A percentile compares a stretch with the other conserved stretches of the same genome.
These are phyloP conservation scores for Scorias spongiosa DNA, from an alignment of 2,329 filamentous ascomycete species.

Conservation along the genomic window DNA sequence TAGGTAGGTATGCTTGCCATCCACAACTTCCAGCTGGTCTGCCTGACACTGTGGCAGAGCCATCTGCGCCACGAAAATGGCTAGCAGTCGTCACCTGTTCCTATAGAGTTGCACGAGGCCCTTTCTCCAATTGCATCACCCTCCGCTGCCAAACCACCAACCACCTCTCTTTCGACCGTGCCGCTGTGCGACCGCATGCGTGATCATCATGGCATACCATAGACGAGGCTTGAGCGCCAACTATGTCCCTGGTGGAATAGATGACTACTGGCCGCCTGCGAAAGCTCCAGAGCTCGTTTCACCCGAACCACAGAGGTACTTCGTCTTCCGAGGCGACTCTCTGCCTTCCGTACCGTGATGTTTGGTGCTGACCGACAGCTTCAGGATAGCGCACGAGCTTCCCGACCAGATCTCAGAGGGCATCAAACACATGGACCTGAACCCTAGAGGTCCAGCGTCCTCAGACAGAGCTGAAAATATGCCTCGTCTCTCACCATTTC, in stretches of 20 bases:
- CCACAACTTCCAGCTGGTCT: no score
- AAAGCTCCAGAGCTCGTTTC: slow-evolving; percentile 47
- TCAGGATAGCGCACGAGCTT: slow-evolving; percentile 46
- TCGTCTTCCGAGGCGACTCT: neutral
- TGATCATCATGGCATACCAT: slow-evolving; percentile 7
- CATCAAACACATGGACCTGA: slow-evolving; percentile 67
- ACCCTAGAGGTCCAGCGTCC: slow-evolving; percentile 20
- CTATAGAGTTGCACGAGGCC: no score
- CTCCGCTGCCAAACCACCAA: no score
- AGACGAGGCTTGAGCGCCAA: slow-evolving; percentile 37
- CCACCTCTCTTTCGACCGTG: no score
- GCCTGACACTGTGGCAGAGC: no score
- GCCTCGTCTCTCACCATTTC: slow-evolving; percentile 83
- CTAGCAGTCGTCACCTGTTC: no score
- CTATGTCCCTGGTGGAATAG: slow-evolving; percentile 51
- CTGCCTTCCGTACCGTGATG: no score
- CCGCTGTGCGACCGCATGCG: no score
- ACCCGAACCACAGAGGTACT: slow-evolving; percentile 53
- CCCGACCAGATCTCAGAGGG: slow-evolving; percentile 94
- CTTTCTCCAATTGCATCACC: no score
- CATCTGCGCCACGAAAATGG: no score
- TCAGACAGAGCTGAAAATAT: slow-evolving; percentile 31
- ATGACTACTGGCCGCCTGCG: slow-evolving; percentile 50
- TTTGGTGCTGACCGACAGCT: neutral
- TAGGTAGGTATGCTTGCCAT: no score